These are phyloP conservation scores for Podospora didyma DNA, from an alignment of 495 filamentous ascomycete species.

Conservation along the genomic window DNA sequence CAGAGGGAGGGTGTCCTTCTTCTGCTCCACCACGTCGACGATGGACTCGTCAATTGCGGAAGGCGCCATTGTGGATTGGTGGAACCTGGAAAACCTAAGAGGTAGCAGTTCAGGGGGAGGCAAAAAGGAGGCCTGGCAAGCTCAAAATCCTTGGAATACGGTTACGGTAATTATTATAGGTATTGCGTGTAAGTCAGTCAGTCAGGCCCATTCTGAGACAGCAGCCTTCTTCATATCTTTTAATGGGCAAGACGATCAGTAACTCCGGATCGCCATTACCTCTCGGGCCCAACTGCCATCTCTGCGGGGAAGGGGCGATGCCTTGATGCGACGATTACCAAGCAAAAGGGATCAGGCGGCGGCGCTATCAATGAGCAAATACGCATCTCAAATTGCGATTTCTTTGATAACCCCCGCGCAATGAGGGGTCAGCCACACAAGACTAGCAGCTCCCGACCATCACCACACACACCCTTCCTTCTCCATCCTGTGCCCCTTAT, in stretches of 20 bases:
- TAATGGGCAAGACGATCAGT: too few relatives aligned
- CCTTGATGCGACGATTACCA: not conserved
- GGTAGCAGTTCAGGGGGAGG: too few relatives aligned
- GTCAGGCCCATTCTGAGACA: too few relatives aligned
- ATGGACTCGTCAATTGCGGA: slow-evolving; percentile 56
- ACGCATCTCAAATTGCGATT: slow-evolving; percentile 12
- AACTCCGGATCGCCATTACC: too few relatives aligned
- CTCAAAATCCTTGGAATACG: too few relatives aligned
- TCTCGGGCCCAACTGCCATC: too few relatives aligned
- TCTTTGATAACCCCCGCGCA: not conserved
- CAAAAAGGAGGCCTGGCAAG: too few relatives aligned
- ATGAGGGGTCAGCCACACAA: not conserved
- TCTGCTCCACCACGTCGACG: slow-evolving; percentile 53
- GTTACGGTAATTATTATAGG: too few relatives aligned
- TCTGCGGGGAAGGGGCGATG: not conserved
- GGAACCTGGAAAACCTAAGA: slow-evolving; percentile 8
- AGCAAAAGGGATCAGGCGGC: not conserved
- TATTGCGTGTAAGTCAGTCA: too few relatives aligned
- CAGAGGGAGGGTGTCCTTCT: slow-evolving; percentile 58
- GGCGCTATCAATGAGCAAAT: slow-evolving; percentile 16
- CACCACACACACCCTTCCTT: not conserved
- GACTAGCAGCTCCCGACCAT: not conserved
- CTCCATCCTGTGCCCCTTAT: not conserved
- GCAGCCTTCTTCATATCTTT: not conserved
- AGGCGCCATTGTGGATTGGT: slow-evolving; percentile 29